phyloP scores from a whole-genome alignment of 768 basidiomycete genomes.

The Rubroboletus satanas region DNA sequence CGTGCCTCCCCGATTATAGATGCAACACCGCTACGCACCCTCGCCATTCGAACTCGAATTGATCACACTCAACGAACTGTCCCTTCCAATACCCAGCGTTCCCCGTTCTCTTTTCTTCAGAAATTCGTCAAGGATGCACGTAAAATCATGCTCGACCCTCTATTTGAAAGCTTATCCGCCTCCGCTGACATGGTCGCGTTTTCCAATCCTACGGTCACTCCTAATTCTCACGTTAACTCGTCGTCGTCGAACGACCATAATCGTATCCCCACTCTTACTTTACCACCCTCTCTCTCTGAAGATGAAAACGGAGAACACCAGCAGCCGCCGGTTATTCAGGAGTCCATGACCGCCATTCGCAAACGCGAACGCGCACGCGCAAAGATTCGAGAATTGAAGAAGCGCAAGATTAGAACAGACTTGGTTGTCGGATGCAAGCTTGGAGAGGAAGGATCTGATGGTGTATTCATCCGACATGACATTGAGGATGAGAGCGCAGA shows the following conservation, averaged over 20 bases:
- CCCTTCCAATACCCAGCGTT: slow-evolving; percentile 40
- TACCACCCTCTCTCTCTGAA: slow-evolving; percentile 32
- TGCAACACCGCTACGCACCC: slow-evolving; percentile 46
- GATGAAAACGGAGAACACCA: slow-evolving; percentile 26
- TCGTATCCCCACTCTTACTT: slow-evolving; percentile 16
- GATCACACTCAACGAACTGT: slow-evolving; percentile 36
- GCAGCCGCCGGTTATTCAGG: slow-evolving; percentile 12
- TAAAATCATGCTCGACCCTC: slow-evolving; percentile 46
- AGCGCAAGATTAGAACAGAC: slow-evolving; percentile 40
- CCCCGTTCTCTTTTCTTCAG: slow-evolving; percentile 53
- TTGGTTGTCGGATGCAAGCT: slow-evolving; percentile 31
- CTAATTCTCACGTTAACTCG: slow-evolving; percentile 25
- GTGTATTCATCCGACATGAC: slow-evolving; percentile 54
- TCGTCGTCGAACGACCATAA: slow-evolving; percentile 23
- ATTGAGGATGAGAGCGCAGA: slow-evolving; percentile 58
- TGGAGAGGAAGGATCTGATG: slow-evolving; percentile 31
- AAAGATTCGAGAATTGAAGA: slow-evolving; percentile 56
- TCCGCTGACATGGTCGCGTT: slow-evolving; percentile 16
- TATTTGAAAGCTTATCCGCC: slow-evolving; percentile 27
- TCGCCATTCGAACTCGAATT: slow-evolving; percentile 40
- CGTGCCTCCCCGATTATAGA: slow-evolving; percentile 37
- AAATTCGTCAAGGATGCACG: slow-evolving; percentile 52
- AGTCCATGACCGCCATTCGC: slow-evolving; percentile 13
- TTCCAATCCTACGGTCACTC: slow-evolving; percentile 26
- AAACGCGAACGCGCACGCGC: slow-evolving; percentile 45